Base-by-base conservation (phyloP, 179 eudicot species). In the Spinacia oleracea region DNA sequence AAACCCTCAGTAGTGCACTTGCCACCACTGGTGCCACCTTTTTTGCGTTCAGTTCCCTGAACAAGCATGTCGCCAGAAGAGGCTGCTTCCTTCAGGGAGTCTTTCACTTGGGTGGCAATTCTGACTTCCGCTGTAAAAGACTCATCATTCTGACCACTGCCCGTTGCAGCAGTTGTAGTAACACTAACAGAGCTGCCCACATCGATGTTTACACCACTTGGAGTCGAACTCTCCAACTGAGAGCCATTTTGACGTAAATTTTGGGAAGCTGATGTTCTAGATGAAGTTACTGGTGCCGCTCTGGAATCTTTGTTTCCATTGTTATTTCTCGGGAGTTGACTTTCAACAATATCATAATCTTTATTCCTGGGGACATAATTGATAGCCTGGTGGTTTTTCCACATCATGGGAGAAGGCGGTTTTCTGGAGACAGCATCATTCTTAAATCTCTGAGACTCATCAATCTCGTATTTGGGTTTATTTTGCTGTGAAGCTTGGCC, bases 341-440 rank as follows among this genome's bases (percentile, higher is more conserved):
- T 87, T 74, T 88, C 87, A 73, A 80, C 82, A 82, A 86, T 76
- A 83, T 87, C 89, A 82, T 79, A 70, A 55, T 87, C 90, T 58
- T 88, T 88, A 80, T 82, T 90, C 85, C 75, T 86, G n/a, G 93
- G 89, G 32, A 82, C 83, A 60, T 89, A 96, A 85, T 96, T 96
- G 75, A 83, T 74, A 69, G 91, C 92, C 74, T 85, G 91, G 74
- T 85, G 89, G 76, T 91, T 91, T 82, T 96, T 96, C 97, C 98
- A 88, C 85, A 84, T 76, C 88, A 90, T 80, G 79, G 93, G 91
- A 76, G 82, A 79, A 78, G 90, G 99, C n/a, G 97, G 97, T 70
- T 87, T 89, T 76, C 90, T 88, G 46, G 89, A 75, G 43, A 82
- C 89, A 78, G 81, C 75, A 50, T 87, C 90, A 85, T 88, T 88